phyloP scores from a whole-genome alignment of 768 basidiomycete genomes.

The Rhizopogon vulgaris region DNA sequence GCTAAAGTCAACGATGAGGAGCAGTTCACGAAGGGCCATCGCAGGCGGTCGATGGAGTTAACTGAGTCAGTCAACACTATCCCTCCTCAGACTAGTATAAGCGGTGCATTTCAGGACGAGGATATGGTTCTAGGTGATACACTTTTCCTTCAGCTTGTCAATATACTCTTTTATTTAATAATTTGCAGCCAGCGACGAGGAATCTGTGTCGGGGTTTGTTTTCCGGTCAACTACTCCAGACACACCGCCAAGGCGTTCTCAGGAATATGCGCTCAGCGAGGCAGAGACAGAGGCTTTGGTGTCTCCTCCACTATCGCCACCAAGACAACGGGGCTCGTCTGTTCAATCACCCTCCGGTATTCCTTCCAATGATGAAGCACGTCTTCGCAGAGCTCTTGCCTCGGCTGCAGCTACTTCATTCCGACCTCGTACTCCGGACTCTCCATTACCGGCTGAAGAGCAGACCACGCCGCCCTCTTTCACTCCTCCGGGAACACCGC shows the following conservation, averaged over 20 bases:
- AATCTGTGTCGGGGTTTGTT: slow-evolving; percentile 16
- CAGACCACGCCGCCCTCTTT: slow-evolving; percentile 3
- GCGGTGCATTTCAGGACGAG: slow-evolving; percentile 11
- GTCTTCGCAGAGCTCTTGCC: slow-evolving; percentile 12
- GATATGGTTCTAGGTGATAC: slow-evolving; percentile 15
- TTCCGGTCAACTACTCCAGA: slow-evolving; percentile 22
- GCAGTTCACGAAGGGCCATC: slow-evolving; percentile 20
- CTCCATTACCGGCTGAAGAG: not conserved
- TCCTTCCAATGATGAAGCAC: slow-evolving; percentile 8
- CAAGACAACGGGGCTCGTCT: slow-evolving; percentile 12
- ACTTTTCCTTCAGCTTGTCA: not conserved
- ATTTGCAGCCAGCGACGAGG: slow-evolving; percentile 34
- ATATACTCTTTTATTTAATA: not conserved
- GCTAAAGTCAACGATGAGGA: slow-evolving; percentile 9
- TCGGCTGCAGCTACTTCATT: slow-evolving; percentile 15
- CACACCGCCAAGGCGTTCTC: slow-evolving; percentile 10
- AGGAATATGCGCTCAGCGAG: slow-evolving; percentile 16
- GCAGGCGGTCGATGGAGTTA: slow-evolving; percentile 22
- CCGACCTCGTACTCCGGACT: slow-evolving; percentile 4
- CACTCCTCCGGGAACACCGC: slow-evolving; percentile 23
- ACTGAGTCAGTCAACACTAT: slow-evolving; percentile 17
- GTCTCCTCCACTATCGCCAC: slow-evolving; percentile 13
- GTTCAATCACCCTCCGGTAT: slow-evolving; percentile 3
- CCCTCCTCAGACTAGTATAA: slow-evolving; percentile 14
- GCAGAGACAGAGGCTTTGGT: slow-evolving; percentile 23